Conservation (phyloP, 2,329 filamentous ascomycete genomes). For the Dryadomyces quercus-mongolicae region DNA sequence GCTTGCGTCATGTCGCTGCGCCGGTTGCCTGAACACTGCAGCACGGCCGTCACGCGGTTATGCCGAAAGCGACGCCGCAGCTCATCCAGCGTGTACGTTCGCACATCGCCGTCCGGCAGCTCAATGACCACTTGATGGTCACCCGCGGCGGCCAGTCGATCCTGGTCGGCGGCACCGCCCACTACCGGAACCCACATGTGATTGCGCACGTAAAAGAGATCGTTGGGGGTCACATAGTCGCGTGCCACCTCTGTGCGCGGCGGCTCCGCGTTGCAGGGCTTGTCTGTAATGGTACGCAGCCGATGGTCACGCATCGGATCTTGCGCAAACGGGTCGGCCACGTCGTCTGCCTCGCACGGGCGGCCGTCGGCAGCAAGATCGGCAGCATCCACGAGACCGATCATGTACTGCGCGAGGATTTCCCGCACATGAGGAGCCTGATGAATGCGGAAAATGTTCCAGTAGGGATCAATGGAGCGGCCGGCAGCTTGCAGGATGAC, state of each 20-base stretch:
- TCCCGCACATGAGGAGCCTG: constrained; percentile 52
- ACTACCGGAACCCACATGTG: constrained; percentile 51
- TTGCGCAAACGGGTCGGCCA: constrained; percentile 48
- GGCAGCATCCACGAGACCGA: constrained; percentile 45
- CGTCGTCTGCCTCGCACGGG: constrained; percentile 32
- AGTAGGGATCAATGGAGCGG: constrained; percentile 53
- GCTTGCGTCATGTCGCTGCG: constrained; percentile 45
- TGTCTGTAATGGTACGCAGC: constrained; percentile 37
- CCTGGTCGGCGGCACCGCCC: constrained; percentile 12
- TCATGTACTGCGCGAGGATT: constrained; percentile 51
- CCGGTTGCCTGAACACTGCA: constrained; percentile 51
- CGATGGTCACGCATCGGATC: constrained; percentile 40
- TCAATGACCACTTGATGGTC: constrained; percentile 43
- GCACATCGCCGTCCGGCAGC: constrained; percentile 39
- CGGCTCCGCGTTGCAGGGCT: constrained; percentile 51
- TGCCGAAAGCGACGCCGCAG: constrained; percentile 38
- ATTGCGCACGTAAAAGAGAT: constrained; percentile 47
- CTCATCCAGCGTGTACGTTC: constrained; percentile 40
- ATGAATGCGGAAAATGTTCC: constrained; percentile 60
- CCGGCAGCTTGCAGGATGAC: constrained; percentile 56
- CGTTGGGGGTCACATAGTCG: constrained; percentile 41
- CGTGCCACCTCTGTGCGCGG: constrained; percentile 33
- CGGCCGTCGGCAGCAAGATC: constrained; percentile 43
- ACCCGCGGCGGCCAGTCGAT: constrained; percentile 16
- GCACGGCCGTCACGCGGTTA: constrained; percentile 38